Conservation (phyloP, 2,329 filamentous ascomycete species). For the Fusarium sp. region DNA sequence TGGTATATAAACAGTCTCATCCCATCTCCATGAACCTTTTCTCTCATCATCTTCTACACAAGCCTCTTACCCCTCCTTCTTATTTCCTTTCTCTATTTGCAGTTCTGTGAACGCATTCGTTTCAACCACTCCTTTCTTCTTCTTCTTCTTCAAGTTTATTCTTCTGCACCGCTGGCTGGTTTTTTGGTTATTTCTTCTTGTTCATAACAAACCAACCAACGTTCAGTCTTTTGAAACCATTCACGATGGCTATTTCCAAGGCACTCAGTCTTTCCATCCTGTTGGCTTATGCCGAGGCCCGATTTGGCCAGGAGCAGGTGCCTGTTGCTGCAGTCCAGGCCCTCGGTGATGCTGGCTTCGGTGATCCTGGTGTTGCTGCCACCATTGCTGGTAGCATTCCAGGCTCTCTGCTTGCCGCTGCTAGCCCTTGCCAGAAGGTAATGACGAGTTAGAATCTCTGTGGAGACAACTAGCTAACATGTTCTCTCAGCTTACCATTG, state of each 20-base stretch:
- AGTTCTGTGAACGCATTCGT: slow-evolving; percentile 46
- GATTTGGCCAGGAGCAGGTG: slow-evolving; percentile 72
- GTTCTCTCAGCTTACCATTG: slow-evolving; percentile 63
- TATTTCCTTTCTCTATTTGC: slow-evolving; percentile 29
- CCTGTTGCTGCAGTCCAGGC: slow-evolving; percentile 65
- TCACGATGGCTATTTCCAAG: slow-evolving; percentile 27
- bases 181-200: slow-evolving; percentile 15
- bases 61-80: slow-evolving; percentile 20
- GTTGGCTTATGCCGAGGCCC: slow-evolving; percentile 59
- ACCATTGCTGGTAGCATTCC: slow-evolving; percentile 73
- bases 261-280: slow-evolving; percentile 28
- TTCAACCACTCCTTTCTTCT: slow-evolving; percentile 38
- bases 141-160: slow-evolving; percentile 26
- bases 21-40: slow-evolving; percentile 17
- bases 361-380: slow-evolving; percentile 67
- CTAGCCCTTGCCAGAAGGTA: slow-evolving; percentile 74
- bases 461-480: slow-evolving; percentile 24
- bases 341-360: slow-evolving; percentile 58
- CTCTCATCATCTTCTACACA: slow-evolving; percentile 24
- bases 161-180: slow-evolving; percentile 37
- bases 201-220: slow-evolving; percentile 7
- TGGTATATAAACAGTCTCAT: slow-evolving; percentile 37
- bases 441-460: background rate
- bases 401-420: slow-evolving; percentile 70
- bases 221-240: slow-evolving; percentile 3